Conservation (phyloP, 2,329 filamentous ascomycete genomes). For the Cryphonectria nitschkei region DNA sequence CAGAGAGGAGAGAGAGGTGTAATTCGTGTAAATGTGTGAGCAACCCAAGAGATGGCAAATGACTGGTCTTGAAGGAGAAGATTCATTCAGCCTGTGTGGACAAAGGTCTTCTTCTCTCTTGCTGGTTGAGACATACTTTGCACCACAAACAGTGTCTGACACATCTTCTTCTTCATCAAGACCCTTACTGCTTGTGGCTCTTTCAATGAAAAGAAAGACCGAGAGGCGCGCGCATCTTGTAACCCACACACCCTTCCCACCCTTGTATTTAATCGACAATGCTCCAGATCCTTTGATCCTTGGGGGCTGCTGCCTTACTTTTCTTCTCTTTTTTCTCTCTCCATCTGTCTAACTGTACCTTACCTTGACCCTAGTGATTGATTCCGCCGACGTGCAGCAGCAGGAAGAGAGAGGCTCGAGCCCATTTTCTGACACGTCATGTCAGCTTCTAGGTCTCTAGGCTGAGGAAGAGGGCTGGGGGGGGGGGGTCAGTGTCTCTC, state of each 20-base stretch:
- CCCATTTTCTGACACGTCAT: conserved; percentile 5
- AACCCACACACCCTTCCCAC: not conserved
- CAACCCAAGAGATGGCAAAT: not conserved
- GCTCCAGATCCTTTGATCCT: not conserved
- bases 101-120: not conserved
- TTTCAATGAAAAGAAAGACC: not conserved
- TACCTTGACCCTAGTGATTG: not conserved
- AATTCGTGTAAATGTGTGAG: not conserved
- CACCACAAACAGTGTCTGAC: not conserved
- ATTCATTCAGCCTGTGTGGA: not conserved
- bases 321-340: not conserved
- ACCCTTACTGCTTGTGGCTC: not conserved
- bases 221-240: not conserved
- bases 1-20: not conserved
- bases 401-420: not conserved
- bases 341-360: not conserved
- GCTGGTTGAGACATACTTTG: too few species aligned
- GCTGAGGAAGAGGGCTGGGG: not conserved
- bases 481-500: not conserved
- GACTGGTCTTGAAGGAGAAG: not conserved
- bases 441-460: not conserved
- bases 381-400: not conserved
- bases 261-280: not conserved
- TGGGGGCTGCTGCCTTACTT: not conserved
- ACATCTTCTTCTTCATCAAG: not conserved